Conservation (phyloP, 352 stramenopile genomes). For the Peronospora farinosa region DNA sequence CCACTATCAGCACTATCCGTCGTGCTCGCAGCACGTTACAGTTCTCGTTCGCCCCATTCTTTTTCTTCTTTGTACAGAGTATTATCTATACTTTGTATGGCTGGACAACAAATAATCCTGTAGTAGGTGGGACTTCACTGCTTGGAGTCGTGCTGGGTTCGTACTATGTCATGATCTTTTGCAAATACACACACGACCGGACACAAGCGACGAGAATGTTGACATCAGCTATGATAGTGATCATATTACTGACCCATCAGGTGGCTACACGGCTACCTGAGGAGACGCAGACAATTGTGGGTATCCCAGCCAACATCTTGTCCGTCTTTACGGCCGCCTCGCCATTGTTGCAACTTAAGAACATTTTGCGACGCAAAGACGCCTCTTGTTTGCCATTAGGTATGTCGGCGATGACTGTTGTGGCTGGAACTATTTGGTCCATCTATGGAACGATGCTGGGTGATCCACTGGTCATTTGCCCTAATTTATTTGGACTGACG, state of each 20-base stretch:
- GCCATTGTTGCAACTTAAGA: constrained; percentile 62
- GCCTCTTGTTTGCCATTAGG: constrained; percentile 64
- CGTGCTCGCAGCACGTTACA: constrained; percentile 62
- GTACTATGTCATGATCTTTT: constrained; percentile 72
- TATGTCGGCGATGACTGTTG: constrained; percentile 77
- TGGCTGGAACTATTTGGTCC: constrained; percentile 59
- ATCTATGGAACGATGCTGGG: constrained; percentile 61
- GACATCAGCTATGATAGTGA: constrained; percentile 36
- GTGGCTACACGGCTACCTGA: constrained; percentile 35
- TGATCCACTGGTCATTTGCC: constrained; percentile 58
- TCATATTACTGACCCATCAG: constrained; percentile 49
- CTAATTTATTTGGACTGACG: constrained; percentile 58
- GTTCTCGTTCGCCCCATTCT: constrained; percentile 76
- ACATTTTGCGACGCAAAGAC: constrained; percentile 54
- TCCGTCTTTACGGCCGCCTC: constrained; percentile 64
- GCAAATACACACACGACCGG: constrained; percentile 45
- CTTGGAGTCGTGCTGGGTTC: constrained; percentile 49
- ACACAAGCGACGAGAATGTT: constrained; percentile 39
- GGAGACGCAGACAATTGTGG: constrained; percentile 58
- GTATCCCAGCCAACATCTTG: constrained; percentile 66
- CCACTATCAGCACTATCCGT: constrained; percentile 56
- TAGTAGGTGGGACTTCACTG: constrained; percentile 54
- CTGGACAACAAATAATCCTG: constrained; percentile 48
- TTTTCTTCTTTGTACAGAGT: constrained; percentile 82
- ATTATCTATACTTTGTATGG: constrained; percentile 78